Base-by-base conservation (phyloP, 805 yeast genomes). In the Brettanomyces custersianus region DNA sequence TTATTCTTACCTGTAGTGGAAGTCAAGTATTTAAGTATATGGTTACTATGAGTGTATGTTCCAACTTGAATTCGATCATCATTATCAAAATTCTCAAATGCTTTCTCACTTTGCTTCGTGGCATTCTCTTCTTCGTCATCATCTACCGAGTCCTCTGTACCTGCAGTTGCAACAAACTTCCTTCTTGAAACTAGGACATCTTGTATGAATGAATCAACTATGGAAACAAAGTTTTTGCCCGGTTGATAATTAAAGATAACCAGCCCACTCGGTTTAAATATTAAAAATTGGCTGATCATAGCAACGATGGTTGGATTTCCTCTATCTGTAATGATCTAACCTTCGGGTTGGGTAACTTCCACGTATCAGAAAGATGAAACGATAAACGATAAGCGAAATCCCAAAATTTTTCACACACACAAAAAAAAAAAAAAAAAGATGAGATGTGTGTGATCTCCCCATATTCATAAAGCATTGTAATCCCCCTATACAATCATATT, bases 181-280 rank as follows among this genome's bases (percentile, higher is more conserved):
- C 59, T 48, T 37, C 63, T 66, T 4, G 65, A 55, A 38, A 77
- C 66, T 44, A 74, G 61, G 18, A 65, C 65, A 26, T 65, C 65
- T n/a, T 68, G 56, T 31, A 77, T 63, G 28, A 77, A 61, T 7
- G 67, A 51, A 45, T 73, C 74, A 35, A 71, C 52, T 1, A 70
- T 57, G 2, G 57, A 31, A 12, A 74, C 55, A 13, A 69, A 40
- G 25, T 59, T 41, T 55, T 59, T 47, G 46, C 48, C 62, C 3
- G 63, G 57, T 21, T 66, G 61, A 38, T 66, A 54, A 46, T 65
- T 63, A 66, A 68, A 74, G 12, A 67, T 56, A 18, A 76, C 76
- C 9, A 65, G 50, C 1, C 83, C 83, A 8, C 72, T 66, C 1
- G 66, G 64, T 4, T 69, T 60, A 51, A 74, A 73, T 1, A 75